phyloP scores from a whole-genome alignment of 257 asterid species.

The Petunia axillaris region DNA sequence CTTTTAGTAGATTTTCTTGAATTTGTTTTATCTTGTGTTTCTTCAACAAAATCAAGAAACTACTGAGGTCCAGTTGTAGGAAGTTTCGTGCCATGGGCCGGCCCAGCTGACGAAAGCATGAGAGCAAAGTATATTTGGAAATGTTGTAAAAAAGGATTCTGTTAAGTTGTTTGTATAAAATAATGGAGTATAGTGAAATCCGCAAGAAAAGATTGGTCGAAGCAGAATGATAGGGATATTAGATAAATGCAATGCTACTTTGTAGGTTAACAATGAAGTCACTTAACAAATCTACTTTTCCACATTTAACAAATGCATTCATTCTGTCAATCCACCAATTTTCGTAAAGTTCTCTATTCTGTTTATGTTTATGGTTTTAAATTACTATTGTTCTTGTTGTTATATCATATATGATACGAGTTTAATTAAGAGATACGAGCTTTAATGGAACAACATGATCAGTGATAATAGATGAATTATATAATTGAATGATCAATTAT shows the following conservation, averaged over 20 bases:
- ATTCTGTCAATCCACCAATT: neutral
- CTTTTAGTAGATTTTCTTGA: neutral
- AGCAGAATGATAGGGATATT: constrained; percentile 30
- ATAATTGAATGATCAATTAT: no score
- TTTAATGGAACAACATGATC: no score
- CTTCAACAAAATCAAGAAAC: neutral
- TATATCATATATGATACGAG: no score
- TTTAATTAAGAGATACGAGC: no score
- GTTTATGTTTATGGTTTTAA: no score
- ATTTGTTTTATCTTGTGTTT: neutral
- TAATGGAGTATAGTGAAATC: constrained; percentile 24
- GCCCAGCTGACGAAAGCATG: constrained; percentile 44
- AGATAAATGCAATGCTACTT: constrained; percentile 11
- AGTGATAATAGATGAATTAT: no score
- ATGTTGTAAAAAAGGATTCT: constrained; percentile 12
- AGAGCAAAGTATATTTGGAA: neutral
- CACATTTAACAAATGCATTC: neutral
- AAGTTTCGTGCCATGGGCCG: constrained; percentile 48
- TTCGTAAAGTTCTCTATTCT: neutral
- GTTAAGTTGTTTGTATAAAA: no score
- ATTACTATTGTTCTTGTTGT: no score
- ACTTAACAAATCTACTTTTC: neutral
- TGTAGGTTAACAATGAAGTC: neutral
- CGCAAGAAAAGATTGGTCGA: constrained; percentile 34
- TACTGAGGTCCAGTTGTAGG: neutral